Conservation (phyloP, 768 basidiomycete genomes). For the Cubamyces sp. region DNA sequence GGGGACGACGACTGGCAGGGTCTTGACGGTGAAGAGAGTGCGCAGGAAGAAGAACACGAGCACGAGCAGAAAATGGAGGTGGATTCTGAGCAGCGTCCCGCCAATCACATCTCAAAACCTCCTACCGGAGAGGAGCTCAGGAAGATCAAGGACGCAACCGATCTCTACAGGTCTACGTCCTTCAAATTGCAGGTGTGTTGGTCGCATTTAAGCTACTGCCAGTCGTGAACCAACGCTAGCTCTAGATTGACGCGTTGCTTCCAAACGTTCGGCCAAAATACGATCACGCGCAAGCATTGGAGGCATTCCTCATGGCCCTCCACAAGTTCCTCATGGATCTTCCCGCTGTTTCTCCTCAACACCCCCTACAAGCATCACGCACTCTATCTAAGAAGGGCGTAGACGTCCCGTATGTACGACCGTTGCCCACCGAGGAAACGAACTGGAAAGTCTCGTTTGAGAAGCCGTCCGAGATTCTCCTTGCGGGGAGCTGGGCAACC, state of each 20-base stretch:
- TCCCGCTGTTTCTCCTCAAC: constrained; percentile 56
- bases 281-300: constrained; percentile 58
- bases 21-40: neutral
- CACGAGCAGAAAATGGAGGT: constrained; percentile 3
- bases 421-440: constrained; percentile 73
- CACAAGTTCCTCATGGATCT: constrained; percentile 67
- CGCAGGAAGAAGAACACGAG: neutral
- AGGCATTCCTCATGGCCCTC: constrained; percentile 68
- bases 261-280: constrained; percentile 74
- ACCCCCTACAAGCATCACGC: constrained; percentile 69
- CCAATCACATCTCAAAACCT: constrained; percentile 44
- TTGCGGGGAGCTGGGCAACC: constrained; percentile 89
- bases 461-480: constrained; percentile 70
- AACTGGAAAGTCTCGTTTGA: constrained; percentile 91
- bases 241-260: constrained; percentile 78
- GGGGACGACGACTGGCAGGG: constrained; percentile 22
- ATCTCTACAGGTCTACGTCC: constrained; percentile 75
- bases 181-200: constrained; percentile 80
- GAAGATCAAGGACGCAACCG: constrained; percentile 70
- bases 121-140: constrained; percentile 75
- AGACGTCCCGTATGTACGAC: constrained; percentile 69
- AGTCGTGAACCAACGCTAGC: constrained; percentile 14
- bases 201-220: neutral
- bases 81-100: neutral
- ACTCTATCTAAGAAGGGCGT: constrained; percentile 56